Evolutionary conservation across 805 yeast species (phyloP).

Genomic region (Scheffersomyces coipomensis): DNA sequence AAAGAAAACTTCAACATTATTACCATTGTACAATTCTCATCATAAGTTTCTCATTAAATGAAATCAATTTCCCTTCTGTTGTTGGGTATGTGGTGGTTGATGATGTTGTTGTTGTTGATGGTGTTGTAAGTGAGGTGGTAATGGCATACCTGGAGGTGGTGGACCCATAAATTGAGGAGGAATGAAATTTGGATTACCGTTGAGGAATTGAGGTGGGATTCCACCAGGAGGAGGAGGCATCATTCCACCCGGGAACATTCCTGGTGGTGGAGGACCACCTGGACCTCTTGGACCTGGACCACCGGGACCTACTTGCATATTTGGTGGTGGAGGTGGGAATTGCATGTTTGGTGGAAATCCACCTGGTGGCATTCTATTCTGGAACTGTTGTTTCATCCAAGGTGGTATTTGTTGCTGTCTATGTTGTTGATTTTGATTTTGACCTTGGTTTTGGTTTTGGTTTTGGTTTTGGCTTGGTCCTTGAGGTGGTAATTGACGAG

Average conservation of each 20-base stretch:
- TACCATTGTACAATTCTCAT: neutral
- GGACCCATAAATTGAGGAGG: constrained; percentile 13
- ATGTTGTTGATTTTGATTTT: constrained; percentile 1
- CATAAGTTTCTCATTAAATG: neutral
- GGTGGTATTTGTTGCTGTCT: constrained; percentile 3
- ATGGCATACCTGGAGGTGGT: constrained; percentile 13
- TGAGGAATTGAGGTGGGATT: constrained; percentile 11
- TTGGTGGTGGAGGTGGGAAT: constrained; percentile 16
- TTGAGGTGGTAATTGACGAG: constrained; percentile 2
- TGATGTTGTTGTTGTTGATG: constrained; percentile 14
- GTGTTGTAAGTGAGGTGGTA: constrained; percentile 14
- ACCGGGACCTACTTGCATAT: constrained; percentile 12
- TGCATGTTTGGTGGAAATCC: constrained; percentile 11
- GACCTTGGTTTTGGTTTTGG: constrained; percentile 4
- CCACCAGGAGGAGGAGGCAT: constrained; percentile 17
- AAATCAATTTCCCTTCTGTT: neutral
- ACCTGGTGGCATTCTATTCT: constrained; percentile 10
- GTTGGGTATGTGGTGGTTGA: constrained; percentile 3
- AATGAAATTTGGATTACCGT: constrained; percentile 8
- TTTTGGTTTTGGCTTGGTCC: constrained; percentile 1
- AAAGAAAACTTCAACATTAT: neutral
- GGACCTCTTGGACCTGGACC: constrained; percentile 4
- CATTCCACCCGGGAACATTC: constrained; percentile 34
- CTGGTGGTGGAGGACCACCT: constrained; percentile 25
- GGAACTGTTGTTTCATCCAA: constrained; percentile 20